phyloP scores from a whole-genome alignment of 495 filamentous ascomycete species.

The Schizothecium vesticola region DNA sequence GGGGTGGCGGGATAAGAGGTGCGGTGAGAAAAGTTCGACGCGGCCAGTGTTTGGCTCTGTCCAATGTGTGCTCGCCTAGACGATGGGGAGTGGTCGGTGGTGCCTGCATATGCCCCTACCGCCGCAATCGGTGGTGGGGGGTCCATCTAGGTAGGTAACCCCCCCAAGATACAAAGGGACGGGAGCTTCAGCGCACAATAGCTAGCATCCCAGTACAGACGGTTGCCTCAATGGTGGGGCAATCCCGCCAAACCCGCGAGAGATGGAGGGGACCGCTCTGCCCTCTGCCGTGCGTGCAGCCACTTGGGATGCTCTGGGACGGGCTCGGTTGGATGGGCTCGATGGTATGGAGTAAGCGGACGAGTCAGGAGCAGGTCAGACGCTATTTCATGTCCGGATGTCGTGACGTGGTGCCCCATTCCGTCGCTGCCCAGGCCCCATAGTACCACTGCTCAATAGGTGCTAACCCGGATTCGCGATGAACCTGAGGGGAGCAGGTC shows the following conservation, averaged over 20 bases:
- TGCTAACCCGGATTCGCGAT: not conserved
- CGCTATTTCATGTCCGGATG: not conserved
- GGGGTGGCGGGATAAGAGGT: conserved; percentile 10
- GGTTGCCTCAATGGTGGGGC: not conserved
- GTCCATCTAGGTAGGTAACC: not conserved
- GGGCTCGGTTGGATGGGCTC: not conserved
- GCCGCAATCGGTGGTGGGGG: not conserved
- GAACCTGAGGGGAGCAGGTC: not conserved
- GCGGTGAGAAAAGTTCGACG: not conserved
- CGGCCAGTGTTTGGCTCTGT: not conserved
- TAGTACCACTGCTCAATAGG: not conserved
- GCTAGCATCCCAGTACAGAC: not conserved
- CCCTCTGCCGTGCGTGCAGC: not conserved
- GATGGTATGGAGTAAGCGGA: not conserved
- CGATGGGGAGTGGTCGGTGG: not conserved
- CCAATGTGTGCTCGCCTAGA: not conserved
- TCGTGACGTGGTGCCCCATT: not conserved
- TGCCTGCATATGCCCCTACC: not conserved
- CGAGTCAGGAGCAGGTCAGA: not conserved
- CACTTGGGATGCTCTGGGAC: not conserved
- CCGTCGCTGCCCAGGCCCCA: not conserved
- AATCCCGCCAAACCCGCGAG: not conserved
- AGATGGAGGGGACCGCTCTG: conserved; percentile 2
- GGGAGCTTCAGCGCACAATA: not conserved
- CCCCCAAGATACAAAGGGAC: not conserved